Evolutionary conservation across 805 yeast genomes (phyloP), one percentile per base, ranked within the genome.

Genomic region (Starmerella bombicola): DNA sequence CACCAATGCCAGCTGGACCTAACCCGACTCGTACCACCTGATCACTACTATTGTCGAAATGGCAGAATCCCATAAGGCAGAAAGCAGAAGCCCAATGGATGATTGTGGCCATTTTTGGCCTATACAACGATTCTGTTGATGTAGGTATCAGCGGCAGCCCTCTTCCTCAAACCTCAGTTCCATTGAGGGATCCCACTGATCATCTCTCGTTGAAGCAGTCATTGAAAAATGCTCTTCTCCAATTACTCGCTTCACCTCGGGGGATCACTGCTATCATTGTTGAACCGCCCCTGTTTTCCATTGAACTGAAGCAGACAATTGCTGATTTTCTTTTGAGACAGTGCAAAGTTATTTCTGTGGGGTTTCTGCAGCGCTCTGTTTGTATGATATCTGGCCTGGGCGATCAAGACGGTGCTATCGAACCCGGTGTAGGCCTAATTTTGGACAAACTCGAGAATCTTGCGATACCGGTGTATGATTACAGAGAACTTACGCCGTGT

Each of bases 401-500:
- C 9, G 32, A 30, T 3, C 5, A 8, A 12, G 12, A 8, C 8
- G 26, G 12, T 9, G 26, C 8, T 24, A 12, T 24, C 8, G 18
- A 29, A 17, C 32, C 4, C 13, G 35, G 35, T 10, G 8, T 25
- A 4, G 56, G 48, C 1, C 19, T 45, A 1, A 39, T 47, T 4
- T 20, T 37, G 2, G 45, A 31, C 38, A 6, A 8, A 9, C 32
- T 7, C 2, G 45, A 41, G 21, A 21, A 42, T 16, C 26, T 41
- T 15, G 47, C 41, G 10, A 47, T 52, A 4, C 57, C 57, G 0
- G 53, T 51, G 3, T 52, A 39, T 31, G 55, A 53, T 30, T 40
- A 19, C 25, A 37, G 52, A 7, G 57, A 53, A 25, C 40, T 53
- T 18, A 46, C 56, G 17, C 43, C 53, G 12, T 29, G 35, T 22